A percentile compares a stretch with the other conserved stretches of the same genome.
Conservation (phyloP, 768 basidiomycete genomes). For the Russula brevipes region DNA sequence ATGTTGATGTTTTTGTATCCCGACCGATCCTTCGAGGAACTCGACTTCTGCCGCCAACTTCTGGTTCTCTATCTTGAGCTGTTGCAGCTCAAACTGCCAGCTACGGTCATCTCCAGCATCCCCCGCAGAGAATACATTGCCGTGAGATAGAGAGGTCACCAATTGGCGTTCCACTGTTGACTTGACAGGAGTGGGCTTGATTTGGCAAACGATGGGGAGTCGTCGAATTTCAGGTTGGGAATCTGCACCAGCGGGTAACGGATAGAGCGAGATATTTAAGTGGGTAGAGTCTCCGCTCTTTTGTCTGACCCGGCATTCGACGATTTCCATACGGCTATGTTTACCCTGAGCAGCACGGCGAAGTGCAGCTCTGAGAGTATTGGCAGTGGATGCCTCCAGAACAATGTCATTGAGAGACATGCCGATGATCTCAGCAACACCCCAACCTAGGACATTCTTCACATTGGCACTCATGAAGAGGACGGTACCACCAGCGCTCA, state of each 20-base stretch:
- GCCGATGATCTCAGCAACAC: constrained; percentile 49
- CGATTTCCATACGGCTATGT: constrained; percentile 11
- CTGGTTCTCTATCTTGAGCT: constrained; percentile 68
- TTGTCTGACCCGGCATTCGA: constrained; percentile 17
- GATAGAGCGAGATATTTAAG: constrained; percentile 22
- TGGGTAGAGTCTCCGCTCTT: constrained; percentile 10
- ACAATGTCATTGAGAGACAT: constrained; percentile 40
- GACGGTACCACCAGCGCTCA: constrained; percentile 44
- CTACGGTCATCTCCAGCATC: constrained; percentile 63
- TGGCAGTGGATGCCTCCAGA: constrained; percentile 12
- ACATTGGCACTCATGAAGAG: constrained; percentile 47
- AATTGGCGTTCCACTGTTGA: constrained; percentile 14
- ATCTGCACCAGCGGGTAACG: constrained; percentile 17
- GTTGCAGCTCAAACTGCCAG: constrained; percentile 93
- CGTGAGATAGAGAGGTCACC: constrained; percentile 22
- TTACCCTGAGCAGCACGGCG: constrained; percentile 18
- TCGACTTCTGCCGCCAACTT: constrained; percentile 55
- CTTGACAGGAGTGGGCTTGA: constrained; percentile 23
- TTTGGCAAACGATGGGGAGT: constrained; percentile 29
- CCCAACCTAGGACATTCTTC: constrained; percentile 63
- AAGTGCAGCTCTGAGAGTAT: constrained; percentile 24
- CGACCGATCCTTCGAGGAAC: constrained; percentile 34
- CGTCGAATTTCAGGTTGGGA: constrained; percentile 11
- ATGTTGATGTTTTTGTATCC: constrained; percentile 12
- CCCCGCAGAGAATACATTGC: constrained; percentile 69